Evolutionary conservation across 148 eudicot genomes (phyloP).

Genomic region (Rhododendron henanense): DNA sequence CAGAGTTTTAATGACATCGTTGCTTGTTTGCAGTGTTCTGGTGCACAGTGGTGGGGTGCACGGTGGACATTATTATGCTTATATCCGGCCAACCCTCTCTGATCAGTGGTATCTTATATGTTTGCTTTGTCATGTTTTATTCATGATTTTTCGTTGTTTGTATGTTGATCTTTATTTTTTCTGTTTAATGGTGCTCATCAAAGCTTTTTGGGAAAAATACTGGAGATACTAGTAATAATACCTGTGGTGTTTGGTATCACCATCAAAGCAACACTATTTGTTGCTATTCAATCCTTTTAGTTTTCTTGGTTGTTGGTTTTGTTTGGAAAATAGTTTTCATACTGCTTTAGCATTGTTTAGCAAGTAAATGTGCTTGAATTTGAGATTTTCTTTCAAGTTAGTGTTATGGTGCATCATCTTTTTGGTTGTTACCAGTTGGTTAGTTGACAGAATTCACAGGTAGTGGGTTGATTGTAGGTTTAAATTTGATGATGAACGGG

Average conservation of each 20-base stretch:
- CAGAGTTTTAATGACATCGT: neutral
- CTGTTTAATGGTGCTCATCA: neutral
- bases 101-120: slow-evolving; percentile 54
- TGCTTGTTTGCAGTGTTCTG: slow-evolving; percentile 58
- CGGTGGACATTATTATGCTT: slow-evolving; percentile 91
- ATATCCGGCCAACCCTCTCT: slow-evolving; percentile 70
- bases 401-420: neutral
- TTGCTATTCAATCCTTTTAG: neutral
- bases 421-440: neutral
- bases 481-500: slow-evolving; percentile 92
- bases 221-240: neutral
- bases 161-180: neutral
- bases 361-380: neutral
- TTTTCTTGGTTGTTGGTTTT: neutral
- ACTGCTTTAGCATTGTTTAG: neutral
- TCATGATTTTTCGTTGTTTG: neutral
- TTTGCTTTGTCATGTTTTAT: neutral
- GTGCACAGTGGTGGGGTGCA: slow-evolving; percentile 90
- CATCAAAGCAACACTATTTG: neutral
- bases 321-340: neutral
- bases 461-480: slow-evolving; percentile 42
- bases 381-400: neutral
- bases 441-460: neutral
- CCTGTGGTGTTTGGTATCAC: neutral
- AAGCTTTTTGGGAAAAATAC: neutral